Percentiles rank a stretch among this genome's conserved stretches.
phyloP scores from a whole-genome alignment of 805 yeast species.

The Ogataea pilisensis region DNA sequence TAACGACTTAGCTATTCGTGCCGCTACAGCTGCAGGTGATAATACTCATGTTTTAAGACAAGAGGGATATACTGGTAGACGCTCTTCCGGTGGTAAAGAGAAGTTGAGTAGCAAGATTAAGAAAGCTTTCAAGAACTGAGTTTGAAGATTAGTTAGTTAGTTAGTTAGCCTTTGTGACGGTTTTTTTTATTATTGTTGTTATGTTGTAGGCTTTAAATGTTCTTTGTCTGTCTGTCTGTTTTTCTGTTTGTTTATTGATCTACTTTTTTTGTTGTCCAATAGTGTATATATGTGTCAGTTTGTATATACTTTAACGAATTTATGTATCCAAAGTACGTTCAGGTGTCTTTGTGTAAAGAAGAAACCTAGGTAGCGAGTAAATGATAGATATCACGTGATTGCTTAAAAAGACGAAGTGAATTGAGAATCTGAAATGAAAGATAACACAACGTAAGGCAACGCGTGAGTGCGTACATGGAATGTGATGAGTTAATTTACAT shows the following conservation, averaged over 20 bases:
- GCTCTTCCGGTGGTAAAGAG: constrained; percentile 13
- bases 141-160: background rate
- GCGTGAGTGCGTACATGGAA: no score
- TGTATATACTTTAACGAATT: no score
- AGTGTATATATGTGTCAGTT: no score
- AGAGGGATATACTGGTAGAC: constrained; percentile 6
- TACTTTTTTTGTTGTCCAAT: background rate
- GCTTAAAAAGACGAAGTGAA: background rate
- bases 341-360: no score
- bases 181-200: no score
- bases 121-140: constrained; percentile 12
- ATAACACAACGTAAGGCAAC: no score
- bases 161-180: background rate
- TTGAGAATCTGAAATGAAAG: no score
- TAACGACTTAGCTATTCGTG: constrained; percentile 16
- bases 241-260: background rate
- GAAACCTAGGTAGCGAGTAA: no score
- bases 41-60: constrained; percentile 6
- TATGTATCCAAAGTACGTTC: no score
- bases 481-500: no score
- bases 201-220: no score
- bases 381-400: background rate
- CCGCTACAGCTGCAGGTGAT: constrained; percentile 14
- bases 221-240: background rate
- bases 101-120: constrained; percentile 16